A percentile compares a stretch with the other conserved stretches of the same genome.
These are phyloP conservation scores for Tetrahymena elliotti DNA, from an alignment of 73 alveolate genomes.

Conservation along the genomic window DNA sequence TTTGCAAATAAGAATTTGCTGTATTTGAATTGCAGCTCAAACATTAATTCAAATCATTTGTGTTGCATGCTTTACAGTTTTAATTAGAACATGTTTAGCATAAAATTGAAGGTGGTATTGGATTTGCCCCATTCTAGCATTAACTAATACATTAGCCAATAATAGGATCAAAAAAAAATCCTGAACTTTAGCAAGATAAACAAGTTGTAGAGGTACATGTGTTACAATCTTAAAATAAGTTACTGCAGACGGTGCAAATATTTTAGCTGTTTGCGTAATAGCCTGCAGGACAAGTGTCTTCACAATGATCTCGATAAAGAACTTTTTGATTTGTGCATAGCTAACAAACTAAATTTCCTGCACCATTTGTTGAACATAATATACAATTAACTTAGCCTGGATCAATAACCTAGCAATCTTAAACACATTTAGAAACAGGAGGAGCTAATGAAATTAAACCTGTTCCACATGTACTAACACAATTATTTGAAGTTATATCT, in stretches of 20 bases:
- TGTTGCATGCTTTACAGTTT: background rate
- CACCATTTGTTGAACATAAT: background rate
- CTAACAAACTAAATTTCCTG: background rate
- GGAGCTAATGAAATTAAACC: background rate
- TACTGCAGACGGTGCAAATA: background rate
- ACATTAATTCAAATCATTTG: background rate
- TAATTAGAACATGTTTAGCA: background rate
- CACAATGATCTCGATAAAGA: background rate
- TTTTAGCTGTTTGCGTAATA: background rate
- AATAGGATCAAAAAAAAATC: background rate
- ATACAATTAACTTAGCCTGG: background rate
- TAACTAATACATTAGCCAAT: background rate
- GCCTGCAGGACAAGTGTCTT: background rate
- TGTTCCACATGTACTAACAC: background rate
- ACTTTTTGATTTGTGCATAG: background rate
- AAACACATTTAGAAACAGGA: background rate
- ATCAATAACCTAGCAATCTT: background rate
- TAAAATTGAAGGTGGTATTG: background rate
- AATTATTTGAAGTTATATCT: background rate
- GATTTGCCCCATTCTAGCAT: background rate
- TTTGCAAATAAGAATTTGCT: background rate
- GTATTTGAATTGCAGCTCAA: background rate
- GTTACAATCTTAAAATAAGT: background rate
- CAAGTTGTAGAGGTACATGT: background rate
- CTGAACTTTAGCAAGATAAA: background rate